A percentile compares a stretch with the other conserved stretches of the same genome.
Conservation (phyloP, 2,329 filamentous ascomycete species). For the Microcyclosporella mali region DNA sequence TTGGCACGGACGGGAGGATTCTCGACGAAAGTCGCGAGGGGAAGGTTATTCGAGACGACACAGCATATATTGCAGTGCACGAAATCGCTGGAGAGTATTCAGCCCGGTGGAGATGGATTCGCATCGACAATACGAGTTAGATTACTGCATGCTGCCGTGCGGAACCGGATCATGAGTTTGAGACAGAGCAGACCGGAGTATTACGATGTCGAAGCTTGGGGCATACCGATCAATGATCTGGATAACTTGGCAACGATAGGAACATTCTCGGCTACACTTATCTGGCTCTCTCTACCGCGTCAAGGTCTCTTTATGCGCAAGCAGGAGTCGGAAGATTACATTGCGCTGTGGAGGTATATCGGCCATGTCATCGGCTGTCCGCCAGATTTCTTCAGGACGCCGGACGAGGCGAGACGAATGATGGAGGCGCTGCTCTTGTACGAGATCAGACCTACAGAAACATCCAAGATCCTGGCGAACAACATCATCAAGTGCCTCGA, state of each 20-base stretch:
- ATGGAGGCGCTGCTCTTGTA: constrained; percentile 63
- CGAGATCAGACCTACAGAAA: constrained; percentile 60
- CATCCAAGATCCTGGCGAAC: constrained; percentile 60
- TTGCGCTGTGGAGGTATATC: constrained; percentile 70
- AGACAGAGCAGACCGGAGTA: constrained; percentile 53
- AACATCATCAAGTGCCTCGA: constrained; percentile 69
- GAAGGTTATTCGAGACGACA: constrained; percentile 64
- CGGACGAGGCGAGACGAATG: constrained; percentile 51
- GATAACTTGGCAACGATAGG: constrained; percentile 67
- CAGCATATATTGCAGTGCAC: constrained; percentile 71
- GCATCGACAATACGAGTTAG: constrained; percentile 61
- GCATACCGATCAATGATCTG: constrained; percentile 68
- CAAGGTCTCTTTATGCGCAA: constrained; percentile 62
- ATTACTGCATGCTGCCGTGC: constrained; percentile 62
- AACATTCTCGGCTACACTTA: constrained; percentile 61
- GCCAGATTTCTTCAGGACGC: constrained; percentile 47
- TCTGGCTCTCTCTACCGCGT: constrained; percentile 64
- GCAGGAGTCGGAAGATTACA: constrained; percentile 62
- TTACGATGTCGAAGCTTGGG: constrained; percentile 53
- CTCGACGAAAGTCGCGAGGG: constrained; percentile 58
- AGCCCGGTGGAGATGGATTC: constrained; percentile 62
- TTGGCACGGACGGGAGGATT: constrained; percentile 70
- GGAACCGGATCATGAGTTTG: constrained; percentile 58
- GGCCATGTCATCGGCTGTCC: constrained; percentile 66
- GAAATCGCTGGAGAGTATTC: constrained; percentile 56